Evolutionary conservation across 768 basidiomycete genomes (phyloP).

Genomic region (Exidia glandulosa): DNA sequence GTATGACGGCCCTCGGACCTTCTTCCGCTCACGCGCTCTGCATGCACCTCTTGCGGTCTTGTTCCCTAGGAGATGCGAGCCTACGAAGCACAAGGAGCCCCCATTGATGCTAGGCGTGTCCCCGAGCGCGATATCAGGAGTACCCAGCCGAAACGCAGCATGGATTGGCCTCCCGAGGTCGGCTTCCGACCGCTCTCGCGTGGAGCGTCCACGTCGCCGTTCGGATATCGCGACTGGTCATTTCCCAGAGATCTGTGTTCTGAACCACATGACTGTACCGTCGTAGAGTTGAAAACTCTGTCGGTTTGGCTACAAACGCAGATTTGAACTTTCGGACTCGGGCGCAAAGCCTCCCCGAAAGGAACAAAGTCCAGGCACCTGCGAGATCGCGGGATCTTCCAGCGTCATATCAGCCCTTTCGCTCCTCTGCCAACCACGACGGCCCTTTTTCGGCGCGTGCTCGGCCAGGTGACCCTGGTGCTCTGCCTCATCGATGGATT

Average conservation of each 20-base stretch:
- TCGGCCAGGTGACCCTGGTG: background rate
- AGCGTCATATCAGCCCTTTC: background rate
- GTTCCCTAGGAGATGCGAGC: background rate
- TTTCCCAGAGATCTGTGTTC: background rate
- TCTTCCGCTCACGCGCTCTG: background rate
- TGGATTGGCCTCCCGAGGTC: background rate
- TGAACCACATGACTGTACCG: no score
- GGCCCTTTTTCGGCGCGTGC: background rate
- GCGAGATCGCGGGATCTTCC: background rate
- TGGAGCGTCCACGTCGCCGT: background rate
- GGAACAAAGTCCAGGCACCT: background rate
- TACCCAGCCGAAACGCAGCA: background rate
- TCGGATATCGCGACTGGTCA: background rate
- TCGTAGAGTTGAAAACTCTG: no score
- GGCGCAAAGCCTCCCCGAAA: background rate
- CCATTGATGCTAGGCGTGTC: background rate
- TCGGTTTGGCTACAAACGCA: no score
- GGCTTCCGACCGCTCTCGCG: background rate
- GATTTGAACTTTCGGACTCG: no score
- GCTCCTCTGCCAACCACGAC: background rate
- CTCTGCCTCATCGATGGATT: background rate
- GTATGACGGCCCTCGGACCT: background rate
- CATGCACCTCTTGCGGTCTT: background rate
- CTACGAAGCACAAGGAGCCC: background rate
- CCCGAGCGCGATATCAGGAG: background rate